Conservation (phyloP, 2,329 filamentous ascomycete species). For the Fusarium setosum region DNA sequence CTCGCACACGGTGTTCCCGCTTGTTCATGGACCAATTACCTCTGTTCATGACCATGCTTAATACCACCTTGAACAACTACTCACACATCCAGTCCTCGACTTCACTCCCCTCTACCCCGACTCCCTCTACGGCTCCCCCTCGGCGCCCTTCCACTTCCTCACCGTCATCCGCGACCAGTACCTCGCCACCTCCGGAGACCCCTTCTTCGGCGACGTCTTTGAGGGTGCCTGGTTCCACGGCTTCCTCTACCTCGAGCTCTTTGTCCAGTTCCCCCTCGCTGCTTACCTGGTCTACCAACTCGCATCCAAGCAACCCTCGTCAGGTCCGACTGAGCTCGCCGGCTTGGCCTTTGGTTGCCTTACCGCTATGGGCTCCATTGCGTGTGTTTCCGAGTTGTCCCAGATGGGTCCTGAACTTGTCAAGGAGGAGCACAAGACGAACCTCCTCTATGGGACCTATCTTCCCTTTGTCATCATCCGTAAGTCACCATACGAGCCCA, state of each 20-base stretch:
- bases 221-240: constrained; percentile 62
- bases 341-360: constrained; percentile 63
- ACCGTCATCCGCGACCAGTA: constrained; percentile 59
- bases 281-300: constrained; percentile 59
- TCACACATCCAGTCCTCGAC: constrained; percentile 59
- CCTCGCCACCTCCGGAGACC: constrained; percentile 62
- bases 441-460: constrained; percentile 61
- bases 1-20: too few species aligned
- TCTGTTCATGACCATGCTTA: background rate
- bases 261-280: constrained; percentile 62
- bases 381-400: constrained; percentile 62
- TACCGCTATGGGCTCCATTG: constrained; percentile 61
- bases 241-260: constrained; percentile 62
- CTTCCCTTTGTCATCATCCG: constrained; percentile 64
- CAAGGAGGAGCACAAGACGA: constrained; percentile 55
- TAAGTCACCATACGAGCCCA: constrained; percentile 49
- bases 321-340: constrained; percentile 59
- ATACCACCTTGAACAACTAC: background rate
- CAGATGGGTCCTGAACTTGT: constrained; percentile 61
- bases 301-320: constrained; percentile 46
- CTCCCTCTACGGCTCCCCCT: constrained; percentile 54
- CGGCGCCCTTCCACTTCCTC: constrained; percentile 61
- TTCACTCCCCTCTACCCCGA: constrained; percentile 64
- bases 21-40: too few species aligned
- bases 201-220: constrained; percentile 57